Conservation (phyloP, 805 yeast species). For the Barnettozyma pratensis region DNA sequence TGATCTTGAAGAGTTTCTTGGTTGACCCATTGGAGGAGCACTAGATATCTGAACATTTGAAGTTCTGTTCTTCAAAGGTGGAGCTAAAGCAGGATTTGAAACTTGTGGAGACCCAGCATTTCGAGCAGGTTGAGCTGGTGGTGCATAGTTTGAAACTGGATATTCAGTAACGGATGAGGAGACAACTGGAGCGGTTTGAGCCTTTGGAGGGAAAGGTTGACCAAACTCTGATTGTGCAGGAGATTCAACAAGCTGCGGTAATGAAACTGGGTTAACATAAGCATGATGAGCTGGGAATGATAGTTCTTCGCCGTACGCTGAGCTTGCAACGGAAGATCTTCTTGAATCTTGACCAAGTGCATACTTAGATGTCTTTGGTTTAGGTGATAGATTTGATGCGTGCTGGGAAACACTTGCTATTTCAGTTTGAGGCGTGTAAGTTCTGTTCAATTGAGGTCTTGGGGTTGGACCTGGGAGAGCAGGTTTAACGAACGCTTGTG, state of each 20-base stretch:
- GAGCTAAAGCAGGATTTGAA: background rate
- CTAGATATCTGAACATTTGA: background rate
- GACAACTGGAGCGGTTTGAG: too few relatives aligned
- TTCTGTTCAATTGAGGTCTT: constrained; percentile 1
- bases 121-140: background rate
- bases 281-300: constrained; percentile 1
- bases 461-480: background rate
- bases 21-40: background rate
- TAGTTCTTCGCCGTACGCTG: constrained; percentile 4
- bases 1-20: constrained; percentile 1
- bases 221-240: background rate
- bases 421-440: constrained; percentile 6
- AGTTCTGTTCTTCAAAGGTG: background rate
- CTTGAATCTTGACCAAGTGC: constrained; percentile 15
- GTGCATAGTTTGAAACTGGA: background rate
- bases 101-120: background rate
- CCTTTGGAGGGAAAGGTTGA: too few relatives aligned
- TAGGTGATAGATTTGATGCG: constrained; percentile 9
- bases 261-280: background rate
- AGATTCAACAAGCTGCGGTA: constrained; percentile 1
- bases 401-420: constrained; percentile 1
- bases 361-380: constrained; percentile 13
- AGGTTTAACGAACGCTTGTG: background rate
- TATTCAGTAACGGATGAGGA: too few relatives aligned
- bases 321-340: constrained; percentile 18